Conservation (phyloP, 768 basidiomycete species). For the Psilocybe sp. region DNA sequence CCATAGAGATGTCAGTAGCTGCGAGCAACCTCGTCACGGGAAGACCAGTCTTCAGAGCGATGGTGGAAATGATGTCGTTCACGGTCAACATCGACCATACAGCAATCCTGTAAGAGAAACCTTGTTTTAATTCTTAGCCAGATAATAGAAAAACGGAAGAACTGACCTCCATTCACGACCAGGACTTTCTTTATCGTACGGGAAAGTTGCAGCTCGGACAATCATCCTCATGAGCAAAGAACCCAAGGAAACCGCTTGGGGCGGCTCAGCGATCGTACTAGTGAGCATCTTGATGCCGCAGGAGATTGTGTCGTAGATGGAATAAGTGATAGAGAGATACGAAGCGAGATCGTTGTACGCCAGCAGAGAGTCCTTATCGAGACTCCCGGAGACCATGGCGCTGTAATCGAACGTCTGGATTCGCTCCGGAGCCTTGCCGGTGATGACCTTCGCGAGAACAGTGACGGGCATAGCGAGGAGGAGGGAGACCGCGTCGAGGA, state of each 20-base stretch:
- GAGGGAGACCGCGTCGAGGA: background rate
- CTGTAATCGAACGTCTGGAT: background rate
- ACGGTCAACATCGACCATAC: background rate
- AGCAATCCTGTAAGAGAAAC: background rate
- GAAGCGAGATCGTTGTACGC: background rate
- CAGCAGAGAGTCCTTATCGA: background rate
- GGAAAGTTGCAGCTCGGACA: background rate
- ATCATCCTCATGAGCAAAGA: background rate
- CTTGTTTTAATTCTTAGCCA: background rate
- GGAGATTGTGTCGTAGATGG: background rate
- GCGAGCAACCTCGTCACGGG: background rate
- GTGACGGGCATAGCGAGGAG: slow-evolving; percentile 1
- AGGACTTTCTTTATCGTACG: background rate
- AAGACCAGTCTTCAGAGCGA: background rate
- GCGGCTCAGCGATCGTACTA: background rate
- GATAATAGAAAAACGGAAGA: background rate
- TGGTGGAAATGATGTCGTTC: background rate
- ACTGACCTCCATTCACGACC: background rate
- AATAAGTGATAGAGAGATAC: background rate
- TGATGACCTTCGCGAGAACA: background rate
- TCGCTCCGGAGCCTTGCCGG: background rate
- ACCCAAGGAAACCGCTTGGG: background rate
- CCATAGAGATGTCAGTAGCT: background rate
- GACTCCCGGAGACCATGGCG: background rate
- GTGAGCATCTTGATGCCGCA: background rate